Base-by-base conservation (phyloP, 1,284 basidiomycete species). In the Ustilago tritici region DNA sequence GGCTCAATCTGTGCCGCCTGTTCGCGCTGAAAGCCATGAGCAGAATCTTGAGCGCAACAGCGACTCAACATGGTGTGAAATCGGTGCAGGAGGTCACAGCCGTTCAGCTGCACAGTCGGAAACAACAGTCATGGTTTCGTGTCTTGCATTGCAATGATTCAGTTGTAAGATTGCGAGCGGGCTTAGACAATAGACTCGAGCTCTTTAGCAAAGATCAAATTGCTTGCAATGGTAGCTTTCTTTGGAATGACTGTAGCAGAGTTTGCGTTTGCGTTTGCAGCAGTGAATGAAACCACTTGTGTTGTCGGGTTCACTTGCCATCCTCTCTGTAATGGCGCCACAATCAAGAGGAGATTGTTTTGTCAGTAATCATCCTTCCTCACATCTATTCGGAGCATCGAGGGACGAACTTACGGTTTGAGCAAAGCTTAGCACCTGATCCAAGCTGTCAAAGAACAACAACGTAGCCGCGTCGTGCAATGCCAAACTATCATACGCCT, bases 401-500 rank as follows among this genome's bases (percentile, higher is more conserved):
- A 34, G 34, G 43, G 53, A 3, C 6, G n/a, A 15, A 75, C 84
- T 65, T 58, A 87, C 85, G 88, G 92, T 87, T 79, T 92, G 89
- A 10, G 93, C 94, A 84, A 95, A 96, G 35, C 85, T 88, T 55
- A 93, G 85, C 8, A 96, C 88, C 64, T 95, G 93, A 6, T 91
- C 90, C 74, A 92, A 90, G 61, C 89, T 91, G 40, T 91, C 90
- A 88, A 96, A 95, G 89, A 96, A 96, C 65, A 96, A 88, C 56
- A 96, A 88, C 2, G 93, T 95, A 1, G 92, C 91, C 0, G 94
- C 95, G 80, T 96, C 95, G 83, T 92, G 92, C 62, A 96, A 85
- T 1, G 95, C 95, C 59, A 96, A 87, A 74, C 91, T 92, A 80
- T 93, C 92, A 79, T 96, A 96, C 7, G 94, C 95, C 57, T 91